Evolutionary conservation across 495 filamentous ascomycete genomes (phyloP).

Genomic region (Cenococcum geophilum): DNA sequence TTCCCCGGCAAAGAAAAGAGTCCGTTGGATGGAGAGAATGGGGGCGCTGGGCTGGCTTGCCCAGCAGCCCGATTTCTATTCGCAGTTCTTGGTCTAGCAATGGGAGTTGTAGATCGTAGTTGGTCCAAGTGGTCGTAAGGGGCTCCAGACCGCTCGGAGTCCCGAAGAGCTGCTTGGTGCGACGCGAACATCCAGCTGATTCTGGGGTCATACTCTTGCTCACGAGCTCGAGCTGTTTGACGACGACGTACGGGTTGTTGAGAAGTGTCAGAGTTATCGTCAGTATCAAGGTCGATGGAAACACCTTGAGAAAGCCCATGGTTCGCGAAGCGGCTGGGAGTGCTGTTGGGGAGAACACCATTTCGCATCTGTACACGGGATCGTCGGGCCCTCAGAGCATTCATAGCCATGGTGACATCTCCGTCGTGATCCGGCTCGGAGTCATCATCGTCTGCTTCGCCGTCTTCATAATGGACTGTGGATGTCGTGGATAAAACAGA

Average conservation of each 20-base stretch:
- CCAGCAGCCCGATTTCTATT: constrained; percentile 25
- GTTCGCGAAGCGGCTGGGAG: constrained; percentile 17
- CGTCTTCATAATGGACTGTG: constrained; percentile 31
- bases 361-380: constrained; percentile 30
- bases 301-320: constrained; percentile 18
- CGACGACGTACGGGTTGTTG: constrained; percentile 11
- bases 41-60: constrained; percentile 21
- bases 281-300: constrained; percentile 26
- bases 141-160: constrained; percentile 13
- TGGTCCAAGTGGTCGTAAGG: constrained; percentile 26
- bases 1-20: constrained; percentile 15
- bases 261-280: constrained; percentile 31
- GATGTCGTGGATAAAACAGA: constrained; percentile 31
- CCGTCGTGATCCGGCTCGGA: constrained; percentile 32
- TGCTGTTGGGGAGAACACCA: constrained; percentile 9
- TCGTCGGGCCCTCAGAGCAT: constrained; percentile 18
- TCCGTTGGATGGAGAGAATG: constrained; percentile 16
- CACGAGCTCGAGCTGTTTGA: constrained; percentile 10
- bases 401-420: constrained; percentile 29
- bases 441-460: constrained; percentile 32
- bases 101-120: constrained; percentile 30
- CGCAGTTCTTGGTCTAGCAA: constrained; percentile 31
- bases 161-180: constrained; percentile 26
- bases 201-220: constrained; percentile 31
- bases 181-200: constrained; percentile 35